Evolutionary conservation across 495 filamentous ascomycete genomes (phyloP), one percentile per base, ranked within the genome.

Genomic region (Annulohypoxylon moriforme): DNA sequence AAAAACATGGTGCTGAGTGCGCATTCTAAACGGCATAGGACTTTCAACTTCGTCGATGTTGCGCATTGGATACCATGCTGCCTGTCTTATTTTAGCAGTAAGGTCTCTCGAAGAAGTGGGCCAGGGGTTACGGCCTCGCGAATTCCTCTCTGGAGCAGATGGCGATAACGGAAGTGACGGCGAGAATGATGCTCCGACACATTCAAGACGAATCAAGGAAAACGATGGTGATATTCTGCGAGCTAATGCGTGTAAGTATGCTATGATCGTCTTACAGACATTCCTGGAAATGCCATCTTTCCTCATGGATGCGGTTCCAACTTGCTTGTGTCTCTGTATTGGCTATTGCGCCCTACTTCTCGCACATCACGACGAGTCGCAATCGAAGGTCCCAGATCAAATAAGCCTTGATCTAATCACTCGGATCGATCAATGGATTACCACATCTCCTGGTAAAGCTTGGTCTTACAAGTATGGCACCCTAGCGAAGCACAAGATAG

Each of bases 271-370:
- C 11, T 14, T 77, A 11, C 63, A 77, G 29, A 73, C 75, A 0
- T 77, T 77, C 22, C n/a, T 77, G 5, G 73, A 77, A 50, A 75
- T 73, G 72, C 75, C 75, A 14, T 9, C 64, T 1, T 75, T 77
- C 55, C 61, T 71, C 33, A 71, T 66, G 70, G 75, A 77, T 29
- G 53, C 67, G 7, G 64, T 69, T 7, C 64, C 69, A 18, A 77
- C 73, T 4, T 75, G 69, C 18, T 62, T 69, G 1, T 75, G 73
- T 25, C 68, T 77, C 5, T 75, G 69, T 16, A 74, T 77, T 38
- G 75, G 75, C 2, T 77, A 77, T 36, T 77, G 75, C 29, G 75
- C 75, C 10, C 56, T 77, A 18, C 60, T 75, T 20, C 64, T 77
- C 13, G 73, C 75, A 18, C 75, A 77, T 47, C 73, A 77, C 16